Conservation (phyloP, 2,329 filamentous ascomycete genomes). For the Diplodia seriata region DNA sequence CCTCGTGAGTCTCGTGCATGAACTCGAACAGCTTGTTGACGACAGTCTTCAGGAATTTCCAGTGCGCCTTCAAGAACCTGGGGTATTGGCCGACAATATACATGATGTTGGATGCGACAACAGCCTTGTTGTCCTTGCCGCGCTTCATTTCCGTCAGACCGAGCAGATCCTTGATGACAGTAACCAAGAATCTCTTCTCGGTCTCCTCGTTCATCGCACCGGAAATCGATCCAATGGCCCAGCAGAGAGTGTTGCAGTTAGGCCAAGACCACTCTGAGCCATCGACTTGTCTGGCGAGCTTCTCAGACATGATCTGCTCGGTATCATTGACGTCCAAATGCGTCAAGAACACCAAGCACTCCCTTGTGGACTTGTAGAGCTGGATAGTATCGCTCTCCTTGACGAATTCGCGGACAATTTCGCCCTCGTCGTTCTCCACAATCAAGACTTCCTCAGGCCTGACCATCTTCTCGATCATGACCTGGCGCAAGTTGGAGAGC, state of each 20-base stretch:
- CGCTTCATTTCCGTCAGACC: constrained; percentile 99
- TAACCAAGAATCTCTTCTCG: constrained; percentile 97
- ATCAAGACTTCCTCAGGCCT: constrained; percentile 96
- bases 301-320: constrained; percentile 99
- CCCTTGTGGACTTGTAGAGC: constrained; percentile 97
- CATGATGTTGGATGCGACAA: constrained; percentile 99
- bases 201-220: constrained; percentile 99
- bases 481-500: constrained; percentile 88
- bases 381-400: constrained; percentile 99
- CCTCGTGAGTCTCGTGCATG: constrained; percentile 99
- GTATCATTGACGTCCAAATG: constrained; percentile 97
- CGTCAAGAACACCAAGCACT: constrained; percentile 95
- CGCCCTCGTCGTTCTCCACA: constrained; percentile 99
- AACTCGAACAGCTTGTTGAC: constrained; percentile 99
- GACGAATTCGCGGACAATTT: constrained; percentile 98
- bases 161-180: constrained; percentile 96
- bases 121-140: constrained; percentile 98
- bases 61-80: constrained; percentile 97
- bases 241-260: constrained; percentile 99
- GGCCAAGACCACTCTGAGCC: constrained; percentile 98
- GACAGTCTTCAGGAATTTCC: constrained; percentile 99
- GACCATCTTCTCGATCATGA: constrained; percentile 99
- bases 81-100: constrained; percentile 99
- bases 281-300: constrained; percentile 93
- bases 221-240: constrained; percentile 98